Evolutionary conservation across 768 basidiomycete species (phyloP).

Genomic region (Tulasnella sp.): DNA sequence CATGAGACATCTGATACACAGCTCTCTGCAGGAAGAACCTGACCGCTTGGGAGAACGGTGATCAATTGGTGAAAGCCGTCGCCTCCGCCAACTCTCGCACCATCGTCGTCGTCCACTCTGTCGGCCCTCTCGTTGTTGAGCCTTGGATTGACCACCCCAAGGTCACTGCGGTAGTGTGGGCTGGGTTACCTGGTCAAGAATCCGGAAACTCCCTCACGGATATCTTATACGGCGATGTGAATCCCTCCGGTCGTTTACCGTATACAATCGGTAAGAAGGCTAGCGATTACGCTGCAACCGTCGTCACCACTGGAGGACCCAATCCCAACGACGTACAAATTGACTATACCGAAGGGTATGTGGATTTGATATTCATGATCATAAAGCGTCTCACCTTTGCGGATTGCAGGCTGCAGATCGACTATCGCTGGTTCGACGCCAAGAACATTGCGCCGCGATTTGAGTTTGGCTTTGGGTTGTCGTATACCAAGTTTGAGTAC

Average conservation of each 20-base stretch:
- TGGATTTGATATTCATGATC: not conserved
- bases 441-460: conserved; percentile 28
- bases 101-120: conserved; percentile 27
- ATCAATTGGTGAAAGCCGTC: conserved; percentile 48
- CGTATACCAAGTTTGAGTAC: conserved; percentile 30
- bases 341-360: conserved; percentile 47
- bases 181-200: conserved; percentile 56
- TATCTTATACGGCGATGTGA: conserved; percentile 55
- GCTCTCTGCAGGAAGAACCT: conserved; percentile 46
- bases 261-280: conserved; percentile 60
- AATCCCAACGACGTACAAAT: conserved; percentile 33
- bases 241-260: conserved; percentile 55
- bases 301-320: conserved; percentile 23
- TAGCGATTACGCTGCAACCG: conserved; percentile 42
- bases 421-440: conserved; percentile 21
- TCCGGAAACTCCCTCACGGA: conserved; percentile 60
- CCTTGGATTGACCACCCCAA: conserved; percentile 31
- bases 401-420: conserved; percentile 21
- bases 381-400: not conserved
- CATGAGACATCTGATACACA: too few relatives aligned
- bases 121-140: conserved; percentile 24
- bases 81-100: conserved; percentile 51
- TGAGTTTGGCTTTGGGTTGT: conserved; percentile 30
- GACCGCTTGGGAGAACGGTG: conserved; percentile 62
- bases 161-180: conserved; percentile 39